phyloP scores from a whole-genome alignment of 2,329 filamentous ascomycete genomes.

The Aureobasidium uvarum region DNA sequence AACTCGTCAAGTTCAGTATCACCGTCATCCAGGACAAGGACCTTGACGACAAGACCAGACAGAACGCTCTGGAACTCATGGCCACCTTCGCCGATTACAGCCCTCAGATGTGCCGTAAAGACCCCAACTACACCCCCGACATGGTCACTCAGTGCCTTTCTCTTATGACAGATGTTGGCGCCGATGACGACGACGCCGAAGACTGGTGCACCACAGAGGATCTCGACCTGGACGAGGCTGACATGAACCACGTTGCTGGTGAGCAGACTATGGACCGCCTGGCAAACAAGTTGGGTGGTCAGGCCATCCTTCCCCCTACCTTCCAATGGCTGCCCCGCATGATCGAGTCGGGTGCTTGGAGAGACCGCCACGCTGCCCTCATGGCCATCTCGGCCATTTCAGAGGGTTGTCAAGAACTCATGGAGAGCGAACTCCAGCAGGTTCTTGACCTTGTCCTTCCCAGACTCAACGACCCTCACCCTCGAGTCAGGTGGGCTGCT shows the following conservation, averaged over 20 bases:
- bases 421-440: constrained; percentile 91
- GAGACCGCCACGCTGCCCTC: constrained; percentile 90
- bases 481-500: constrained; percentile 92
- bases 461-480: constrained; percentile 82
- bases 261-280: constrained; percentile 98
- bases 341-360: constrained; percentile 94
- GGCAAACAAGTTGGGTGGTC: constrained; percentile 95
- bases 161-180: constrained; percentile 94
- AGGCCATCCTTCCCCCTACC: constrained; percentile 85
- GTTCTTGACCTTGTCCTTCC: constrained; percentile 94
- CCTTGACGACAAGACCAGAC: constrained; percentile 80
- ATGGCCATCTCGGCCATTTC: constrained; percentile 99
- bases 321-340: constrained; percentile 97
- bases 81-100: constrained; percentile 96
- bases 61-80: constrained; percentile 96
- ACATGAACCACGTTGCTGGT: constrained; percentile 94
- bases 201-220: constrained; percentile 95
- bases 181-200: constrained; percentile 88
- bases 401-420: constrained; percentile 91
- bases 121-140: constrained; percentile 83
- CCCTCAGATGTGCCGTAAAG: constrained; percentile 91
- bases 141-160: constrained; percentile 99
- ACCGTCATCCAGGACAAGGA: constrained; percentile 96
- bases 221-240: constrained; percentile 92
- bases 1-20: constrained; percentile 87